These are phyloP conservation scores for Globisporangium irregulare DNA, from an alignment of 352 stramenopile species.

Conservation along the genomic window DNA sequence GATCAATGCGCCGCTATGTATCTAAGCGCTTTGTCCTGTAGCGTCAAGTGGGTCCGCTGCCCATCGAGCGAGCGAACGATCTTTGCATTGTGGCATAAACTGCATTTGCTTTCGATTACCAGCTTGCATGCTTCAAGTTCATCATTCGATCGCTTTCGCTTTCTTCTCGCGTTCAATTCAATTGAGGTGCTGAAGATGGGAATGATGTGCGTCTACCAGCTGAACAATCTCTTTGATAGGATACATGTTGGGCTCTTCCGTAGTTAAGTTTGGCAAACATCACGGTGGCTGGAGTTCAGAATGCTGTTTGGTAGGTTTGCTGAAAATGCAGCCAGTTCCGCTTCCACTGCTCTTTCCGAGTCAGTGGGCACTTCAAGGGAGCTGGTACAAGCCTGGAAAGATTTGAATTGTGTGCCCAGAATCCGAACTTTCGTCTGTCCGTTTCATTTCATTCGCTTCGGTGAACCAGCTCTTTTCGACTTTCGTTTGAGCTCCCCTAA, in stretches of 20 bases:
- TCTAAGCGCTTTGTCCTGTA: not conserved
- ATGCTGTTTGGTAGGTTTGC: conserved; percentile 1
- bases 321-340: conserved; percentile 2
- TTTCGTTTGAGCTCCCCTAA: not conserved
- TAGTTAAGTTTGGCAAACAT: not conserved
- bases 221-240: not conserved
- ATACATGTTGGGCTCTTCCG: not conserved
- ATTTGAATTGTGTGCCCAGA: not conserved
- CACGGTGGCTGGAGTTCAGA: not conserved
- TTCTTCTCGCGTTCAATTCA: not conserved
- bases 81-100: not conserved
- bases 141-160: not conserved
- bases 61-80: not conserved
- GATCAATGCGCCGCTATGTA: not conserved
- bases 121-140: not conserved
- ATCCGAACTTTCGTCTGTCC: conserved; percentile 2
- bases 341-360: not conserved
- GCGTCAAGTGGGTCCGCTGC: not conserved
- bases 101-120: not conserved
- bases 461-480: conserved; percentile 5
- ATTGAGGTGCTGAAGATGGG: not conserved
- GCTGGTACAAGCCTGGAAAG: too few relatives aligned
- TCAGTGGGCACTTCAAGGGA: conserved; percentile 8
- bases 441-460: conserved; percentile 2
- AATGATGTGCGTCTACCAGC: not conserved